A percentile compares a stretch with the other conserved stretches of the same genome.
These are phyloP conservation scores for Hypoxylon sp. DNA, from an alignment of 2,329 filamentous ascomycete genomes.

Conservation along the genomic window DNA sequence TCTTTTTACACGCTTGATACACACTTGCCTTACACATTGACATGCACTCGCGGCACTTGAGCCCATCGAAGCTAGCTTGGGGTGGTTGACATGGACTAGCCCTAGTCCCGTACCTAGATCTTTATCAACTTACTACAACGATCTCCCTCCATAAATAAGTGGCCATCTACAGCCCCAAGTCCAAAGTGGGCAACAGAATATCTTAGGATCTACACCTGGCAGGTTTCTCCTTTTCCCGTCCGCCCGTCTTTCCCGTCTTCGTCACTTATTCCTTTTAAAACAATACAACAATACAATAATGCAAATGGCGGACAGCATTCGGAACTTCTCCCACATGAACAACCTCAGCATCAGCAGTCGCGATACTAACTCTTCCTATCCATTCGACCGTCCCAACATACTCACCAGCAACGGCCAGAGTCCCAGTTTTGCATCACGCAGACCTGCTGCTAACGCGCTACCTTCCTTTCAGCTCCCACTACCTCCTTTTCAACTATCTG, in stretches of 20 bases:
- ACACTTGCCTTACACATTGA: background rate
- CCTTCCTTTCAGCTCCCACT: slow-evolving; percentile 57
- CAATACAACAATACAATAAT: background rate
- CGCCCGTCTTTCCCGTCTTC: slow-evolving; percentile 1
- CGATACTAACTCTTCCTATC: background rate
- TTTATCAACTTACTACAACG: slow-evolving; percentile 39
- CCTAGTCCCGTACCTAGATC: slow-evolving; percentile 43
- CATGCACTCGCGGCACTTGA: slow-evolving; percentile 43
- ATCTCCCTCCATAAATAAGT: slow-evolving; percentile 26
- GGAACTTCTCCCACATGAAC: background rate
- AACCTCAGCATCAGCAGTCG: background rate
- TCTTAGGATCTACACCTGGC: slow-evolving; percentile 2
- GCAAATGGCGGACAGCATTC: background rate
- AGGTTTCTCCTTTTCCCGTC: background rate
- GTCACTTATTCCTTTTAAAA: background rate
- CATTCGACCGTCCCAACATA: background rate
- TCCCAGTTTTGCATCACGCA: slow-evolving; percentile 76
- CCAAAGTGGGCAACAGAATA: slow-evolving; percentile 4
- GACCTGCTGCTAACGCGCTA: slow-evolving; percentile 75
- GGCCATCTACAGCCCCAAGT: background rate
- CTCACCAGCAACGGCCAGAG: slow-evolving; percentile 53
- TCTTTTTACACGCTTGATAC: slow-evolving; percentile 15
- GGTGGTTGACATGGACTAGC: slow-evolving; percentile 42
- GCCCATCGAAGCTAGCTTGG: slow-evolving; percentile 48
- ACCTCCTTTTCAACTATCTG: background rate